These are phyloP conservation scores for Moricandia moricandioides DNA, from an alignment of 345 rosid genomes.

Conservation along the genomic window DNA sequence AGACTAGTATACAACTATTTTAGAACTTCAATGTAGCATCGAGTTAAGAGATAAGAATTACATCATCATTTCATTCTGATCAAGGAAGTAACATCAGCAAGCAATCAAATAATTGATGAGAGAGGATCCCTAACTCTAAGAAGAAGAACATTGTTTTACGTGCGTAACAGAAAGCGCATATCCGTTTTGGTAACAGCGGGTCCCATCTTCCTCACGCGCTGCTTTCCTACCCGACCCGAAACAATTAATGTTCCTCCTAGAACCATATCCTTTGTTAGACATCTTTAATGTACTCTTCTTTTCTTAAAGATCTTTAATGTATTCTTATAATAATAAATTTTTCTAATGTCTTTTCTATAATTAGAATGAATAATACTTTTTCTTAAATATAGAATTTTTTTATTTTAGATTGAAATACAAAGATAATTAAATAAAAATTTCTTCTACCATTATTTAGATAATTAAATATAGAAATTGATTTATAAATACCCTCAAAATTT, in stretches of 20 bases:
- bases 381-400: neutral
- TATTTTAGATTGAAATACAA: neutral
- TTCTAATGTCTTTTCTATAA: neutral
- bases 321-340: too few relatives aligned
- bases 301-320: too few relatives aligned
- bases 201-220: slow-evolving; percentile 22
- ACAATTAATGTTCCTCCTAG: neutral
- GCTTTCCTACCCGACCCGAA: slow-evolving; percentile 11
- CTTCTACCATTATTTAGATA: neutral
- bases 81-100: neutral
- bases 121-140: neutral
- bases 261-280: too few relatives aligned
- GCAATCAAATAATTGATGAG: slow-evolving; percentile 15
- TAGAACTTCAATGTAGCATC: neutral
- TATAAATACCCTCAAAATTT: too few relatives aligned
- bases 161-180: slow-evolving; percentile 29
- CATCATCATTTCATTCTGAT: neutral
- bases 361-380: neutral
- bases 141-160: slow-evolving; percentile 20
- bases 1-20: too few relatives aligned
- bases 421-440: neutral
- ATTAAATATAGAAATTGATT: too few relatives aligned
- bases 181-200: slow-evolving; percentile 22
- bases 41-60: neutral
- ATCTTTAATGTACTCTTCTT: too few relatives aligned